phyloP scores from a whole-genome alignment of 768 basidiomycete genomes.

The Collybia sp. region DNA sequence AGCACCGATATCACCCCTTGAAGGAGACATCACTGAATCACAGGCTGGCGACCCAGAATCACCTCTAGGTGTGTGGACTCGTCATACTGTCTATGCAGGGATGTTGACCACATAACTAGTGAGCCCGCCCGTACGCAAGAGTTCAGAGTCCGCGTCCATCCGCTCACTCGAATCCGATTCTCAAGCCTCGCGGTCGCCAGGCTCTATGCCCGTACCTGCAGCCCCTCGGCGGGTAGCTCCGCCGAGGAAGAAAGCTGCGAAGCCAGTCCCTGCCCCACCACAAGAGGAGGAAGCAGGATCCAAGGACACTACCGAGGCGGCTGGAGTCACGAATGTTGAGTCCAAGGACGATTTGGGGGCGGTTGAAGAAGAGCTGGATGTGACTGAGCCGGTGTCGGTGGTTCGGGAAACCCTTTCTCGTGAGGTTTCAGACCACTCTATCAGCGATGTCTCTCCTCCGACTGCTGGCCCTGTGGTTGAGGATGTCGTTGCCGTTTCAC shows the following conservation, averaged over 20 bases:
- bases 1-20: constrained; percentile 3
- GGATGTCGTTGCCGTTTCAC: too few relatives aligned
- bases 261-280: constrained; percentile 34
- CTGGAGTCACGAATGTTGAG: constrained; percentile 3
- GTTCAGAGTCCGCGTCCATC: constrained; percentile 19
- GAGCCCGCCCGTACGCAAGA: constrained; percentile 14
- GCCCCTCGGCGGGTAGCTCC: constrained; percentile 72
- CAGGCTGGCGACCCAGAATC: not conserved
- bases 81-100: too few relatives aligned
- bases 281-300: constrained; percentile 3
- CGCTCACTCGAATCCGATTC: constrained; percentile 22
- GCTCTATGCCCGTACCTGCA: constrained; percentile 70
- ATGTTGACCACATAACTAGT: constrained; percentile 1
- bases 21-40: constrained; percentile 3
- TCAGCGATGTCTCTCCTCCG: too few relatives aligned
- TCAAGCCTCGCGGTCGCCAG: constrained; percentile 33
- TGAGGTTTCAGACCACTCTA: not conserved
- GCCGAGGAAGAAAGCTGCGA: constrained; percentile 61
- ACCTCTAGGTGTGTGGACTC: too few relatives aligned
- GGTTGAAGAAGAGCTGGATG: not conserved
- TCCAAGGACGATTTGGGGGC: constrained; percentile 2
- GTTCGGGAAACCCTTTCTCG: not conserved
- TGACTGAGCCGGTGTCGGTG: not conserved
- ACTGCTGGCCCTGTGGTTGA: too few relatives aligned
- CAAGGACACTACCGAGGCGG: constrained; percentile 12